Conservation (phyloP, 768 basidiomycete species). For the Serendipita sp. region DNA sequence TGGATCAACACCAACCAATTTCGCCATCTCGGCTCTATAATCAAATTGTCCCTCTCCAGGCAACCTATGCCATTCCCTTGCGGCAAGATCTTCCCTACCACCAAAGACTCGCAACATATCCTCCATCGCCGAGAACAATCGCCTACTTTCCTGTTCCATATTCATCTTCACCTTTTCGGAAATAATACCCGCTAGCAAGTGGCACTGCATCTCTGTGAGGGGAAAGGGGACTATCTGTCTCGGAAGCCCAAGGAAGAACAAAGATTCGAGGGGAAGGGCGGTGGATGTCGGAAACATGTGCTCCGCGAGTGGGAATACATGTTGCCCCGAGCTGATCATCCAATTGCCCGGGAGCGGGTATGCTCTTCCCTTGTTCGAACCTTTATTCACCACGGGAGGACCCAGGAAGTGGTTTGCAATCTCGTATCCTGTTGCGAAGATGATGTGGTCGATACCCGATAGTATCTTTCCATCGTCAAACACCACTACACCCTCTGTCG, state of each 20-base stretch:
- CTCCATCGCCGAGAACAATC: slow-evolving; percentile 21
- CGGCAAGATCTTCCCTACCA: slow-evolving; percentile 10
- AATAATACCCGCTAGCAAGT: slow-evolving; percentile 42
- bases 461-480: slow-evolving; percentile 48
- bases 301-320: slow-evolving; percentile 55
- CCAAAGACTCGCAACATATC: slow-evolving; percentile 17
- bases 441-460: slow-evolving; percentile 39
- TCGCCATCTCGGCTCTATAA: slow-evolving; percentile 43
- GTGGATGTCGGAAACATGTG: slow-evolving; percentile 45
- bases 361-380: slow-evolving; percentile 24
- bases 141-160: not conserved
- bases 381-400: slow-evolving; percentile 2
- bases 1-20: slow-evolving; percentile 15
- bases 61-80: slow-evolving; percentile 36
- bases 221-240: slow-evolving; percentile 56
- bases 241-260: slow-evolving; percentile 54
- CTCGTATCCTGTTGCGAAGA: slow-evolving; percentile 67
- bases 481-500: slow-evolving; percentile 27
- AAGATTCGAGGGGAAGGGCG: slow-evolving; percentile 28
- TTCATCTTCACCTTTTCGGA: slow-evolving; percentile 12
- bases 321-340: slow-evolving; percentile 45
- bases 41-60: slow-evolving; percentile 41
- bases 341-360: not conserved
- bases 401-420: slow-evolving; percentile 49
- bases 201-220: slow-evolving; percentile 62